Conservation (phyloP, 2,329 filamentous ascomycete species). For the Fusarium sp. region DNA sequence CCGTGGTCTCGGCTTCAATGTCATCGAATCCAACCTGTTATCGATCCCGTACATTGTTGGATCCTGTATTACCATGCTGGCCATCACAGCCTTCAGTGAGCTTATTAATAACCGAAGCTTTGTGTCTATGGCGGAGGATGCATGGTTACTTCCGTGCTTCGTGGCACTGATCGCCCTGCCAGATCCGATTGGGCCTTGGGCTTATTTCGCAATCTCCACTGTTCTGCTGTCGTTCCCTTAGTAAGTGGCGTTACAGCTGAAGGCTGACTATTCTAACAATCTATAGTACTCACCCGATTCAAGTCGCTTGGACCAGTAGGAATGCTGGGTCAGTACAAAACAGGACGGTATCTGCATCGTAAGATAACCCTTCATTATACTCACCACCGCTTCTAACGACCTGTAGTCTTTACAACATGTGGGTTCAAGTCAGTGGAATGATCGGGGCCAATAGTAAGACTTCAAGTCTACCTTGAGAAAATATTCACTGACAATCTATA, state of each 20-base stretch:
- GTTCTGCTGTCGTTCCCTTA: not conserved
- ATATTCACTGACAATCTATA: slow-evolving; percentile 5
- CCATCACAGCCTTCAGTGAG: slow-evolving; percentile 58
- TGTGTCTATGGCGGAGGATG: slow-evolving; percentile 58
- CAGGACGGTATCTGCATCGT: slow-evolving; percentile 62
- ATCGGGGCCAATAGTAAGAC: slow-evolving; percentile 52
- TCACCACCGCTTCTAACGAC: slow-evolving; percentile 7
- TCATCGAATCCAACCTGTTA: slow-evolving; percentile 59
- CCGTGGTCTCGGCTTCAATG: slow-evolving; percentile 59
- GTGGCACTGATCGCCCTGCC: slow-evolving; percentile 58
- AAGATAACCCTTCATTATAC: slow-evolving; percentile 10
- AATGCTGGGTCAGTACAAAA: slow-evolving; percentile 53
- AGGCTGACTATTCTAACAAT: not conserved
- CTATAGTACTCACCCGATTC: not conserved
- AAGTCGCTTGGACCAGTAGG: not conserved
- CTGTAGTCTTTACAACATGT: slow-evolving; percentile 65
- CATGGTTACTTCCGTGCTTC: slow-evolving; percentile 67
- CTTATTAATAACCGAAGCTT: slow-evolving; percentile 61
- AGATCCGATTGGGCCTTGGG: not conserved
- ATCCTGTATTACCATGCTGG: slow-evolving; percentile 59
- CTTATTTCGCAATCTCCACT: not conserved
- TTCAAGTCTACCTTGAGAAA: fast-evolving
- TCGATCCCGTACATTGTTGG: slow-evolving; percentile 61
- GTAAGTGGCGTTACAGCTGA: not conserved
- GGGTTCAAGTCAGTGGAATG: slow-evolving; percentile 54